phyloP scores from a whole-genome alignment of 371 early-diverging fungal genomes.

The Zopfochytrium polystomum region DNA sequence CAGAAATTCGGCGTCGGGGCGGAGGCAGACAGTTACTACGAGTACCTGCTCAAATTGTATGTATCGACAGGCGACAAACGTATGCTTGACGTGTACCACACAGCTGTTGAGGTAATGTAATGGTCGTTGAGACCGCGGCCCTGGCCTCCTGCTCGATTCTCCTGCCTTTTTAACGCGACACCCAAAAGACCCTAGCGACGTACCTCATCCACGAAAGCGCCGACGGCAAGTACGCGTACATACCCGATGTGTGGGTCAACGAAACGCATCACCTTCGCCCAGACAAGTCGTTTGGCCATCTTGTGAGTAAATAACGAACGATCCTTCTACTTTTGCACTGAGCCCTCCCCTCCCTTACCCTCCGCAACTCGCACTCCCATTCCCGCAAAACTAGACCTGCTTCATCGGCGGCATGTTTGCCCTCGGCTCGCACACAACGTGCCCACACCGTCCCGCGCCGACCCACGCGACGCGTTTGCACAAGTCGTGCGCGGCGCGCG shows the following conservation, averaged over 20 bases:
- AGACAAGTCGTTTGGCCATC: constrained; percentile 56
- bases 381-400: no score
- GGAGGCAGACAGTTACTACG: constrained; percentile 41
- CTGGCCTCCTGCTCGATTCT: no score
- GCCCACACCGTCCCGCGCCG: neutral
- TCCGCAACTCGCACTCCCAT: no score
- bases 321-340: no score
- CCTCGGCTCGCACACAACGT: constrained; percentile 58
- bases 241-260: constrained; percentile 9
- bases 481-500: constrained; percentile 21
- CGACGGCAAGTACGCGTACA: constrained; percentile 4
- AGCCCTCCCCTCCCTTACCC: no score
- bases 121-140: neutral
- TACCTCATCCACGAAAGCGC: no score
- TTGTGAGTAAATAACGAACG: constrained; percentile 48
- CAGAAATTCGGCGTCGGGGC: constrained; percentile 32
- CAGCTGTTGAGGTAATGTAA: constrained; percentile 44
- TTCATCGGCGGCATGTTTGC: constrained; percentile 86
- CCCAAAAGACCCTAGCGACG: no score
- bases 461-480: neutral
- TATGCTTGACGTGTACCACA: constrained; percentile 56
- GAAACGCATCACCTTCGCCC: constrained; percentile 31
- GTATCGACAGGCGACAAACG: constrained; percentile 52
- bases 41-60: constrained; percentile 75
- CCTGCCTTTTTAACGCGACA: no score